Evolutionary conservation across 768 basidiomycete genomes (phyloP).

Genomic region (Boletus coccyginus): DNA sequence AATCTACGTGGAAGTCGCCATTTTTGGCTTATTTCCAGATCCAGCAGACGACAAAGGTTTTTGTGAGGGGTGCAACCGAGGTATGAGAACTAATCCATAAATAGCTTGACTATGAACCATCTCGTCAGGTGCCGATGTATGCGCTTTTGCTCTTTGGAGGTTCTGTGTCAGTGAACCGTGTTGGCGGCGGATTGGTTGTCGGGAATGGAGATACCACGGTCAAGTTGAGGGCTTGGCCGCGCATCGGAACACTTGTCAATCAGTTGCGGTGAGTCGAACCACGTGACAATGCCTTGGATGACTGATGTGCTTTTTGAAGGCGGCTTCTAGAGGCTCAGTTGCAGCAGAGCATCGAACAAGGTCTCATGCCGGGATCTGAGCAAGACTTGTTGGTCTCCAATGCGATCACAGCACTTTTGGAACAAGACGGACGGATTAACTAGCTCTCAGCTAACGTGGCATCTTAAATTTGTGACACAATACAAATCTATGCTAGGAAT

Average conservation of each 20-base stretch:
- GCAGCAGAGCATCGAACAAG: constrained; percentile 60
- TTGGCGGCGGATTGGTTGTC: constrained; percentile 71
- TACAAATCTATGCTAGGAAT: constrained; percentile 18
- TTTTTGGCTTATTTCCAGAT: constrained; percentile 86
- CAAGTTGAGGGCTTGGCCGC: constrained; percentile 78
- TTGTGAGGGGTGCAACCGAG: constrained; percentile 84
- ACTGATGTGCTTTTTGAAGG: constrained; percentile 33
- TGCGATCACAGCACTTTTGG: constrained; percentile 41
- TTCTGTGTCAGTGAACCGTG: constrained; percentile 71
- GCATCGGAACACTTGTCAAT: constrained; percentile 87
- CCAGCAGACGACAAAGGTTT: constrained; percentile 78
- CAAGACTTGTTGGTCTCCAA: constrained; percentile 53
- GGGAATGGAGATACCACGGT: constrained; percentile 52
- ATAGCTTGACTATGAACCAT: background rate
- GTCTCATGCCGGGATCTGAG: constrained; percentile 44
- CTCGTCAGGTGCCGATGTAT: constrained; percentile 75
- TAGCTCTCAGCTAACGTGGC: background rate
- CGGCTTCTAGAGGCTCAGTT: constrained; percentile 70
- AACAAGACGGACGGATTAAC: constrained; percentile 40
- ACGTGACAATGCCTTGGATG: background rate
- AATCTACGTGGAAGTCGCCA: constrained; percentile 69
- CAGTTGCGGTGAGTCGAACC: constrained; percentile 61
- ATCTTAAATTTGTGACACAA: background rate
- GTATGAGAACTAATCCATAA: constrained; percentile 37
- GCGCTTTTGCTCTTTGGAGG: constrained; percentile 85